phyloP scores from a whole-genome alignment of 768 basidiomycete species.

The Podaxis sp. region DNA sequence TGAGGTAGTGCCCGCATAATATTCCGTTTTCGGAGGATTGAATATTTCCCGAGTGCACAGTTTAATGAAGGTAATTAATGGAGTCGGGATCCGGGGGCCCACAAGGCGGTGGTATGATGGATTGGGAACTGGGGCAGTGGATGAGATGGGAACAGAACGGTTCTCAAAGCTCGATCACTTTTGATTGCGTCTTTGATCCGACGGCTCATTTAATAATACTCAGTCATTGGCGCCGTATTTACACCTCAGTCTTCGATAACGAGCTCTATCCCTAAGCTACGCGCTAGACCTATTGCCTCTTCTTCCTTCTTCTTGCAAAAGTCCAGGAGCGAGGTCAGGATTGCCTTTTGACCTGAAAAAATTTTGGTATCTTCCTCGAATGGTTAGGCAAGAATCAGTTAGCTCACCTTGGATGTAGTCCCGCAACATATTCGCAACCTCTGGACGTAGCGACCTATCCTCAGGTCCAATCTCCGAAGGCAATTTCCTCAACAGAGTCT shows the following conservation, averaged over 20 bases:
- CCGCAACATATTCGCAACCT: slow-evolving; percentile 64
- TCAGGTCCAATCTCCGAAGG: slow-evolving; percentile 33
- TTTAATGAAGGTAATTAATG: neutral
- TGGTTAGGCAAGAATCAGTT: neutral
- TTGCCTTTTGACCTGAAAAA: slow-evolving; percentile 57
- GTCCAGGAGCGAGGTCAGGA: slow-evolving; percentile 50
- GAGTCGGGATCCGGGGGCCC: neutral
- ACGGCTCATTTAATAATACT: neutral
- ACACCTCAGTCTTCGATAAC: slow-evolving; percentile 40
- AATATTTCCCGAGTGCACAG: neutral
- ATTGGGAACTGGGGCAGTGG: slow-evolving; percentile 7
- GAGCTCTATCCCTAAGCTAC: slow-evolving; percentile 52
- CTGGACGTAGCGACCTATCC: slow-evolving; percentile 39
- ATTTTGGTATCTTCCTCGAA: neutral
- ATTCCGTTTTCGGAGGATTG: neutral
- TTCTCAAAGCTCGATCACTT: slow-evolving; percentile 3
- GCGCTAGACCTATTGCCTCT: slow-evolving; percentile 47
- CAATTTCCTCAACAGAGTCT: slow-evolving; percentile 47
- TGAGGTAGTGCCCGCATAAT: slow-evolving; percentile 9
- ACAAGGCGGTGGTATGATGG: slow-evolving; percentile 5
- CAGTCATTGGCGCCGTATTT: neutral
- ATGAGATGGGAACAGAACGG: slow-evolving; percentile 2
- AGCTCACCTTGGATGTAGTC: slow-evolving; percentile 65
- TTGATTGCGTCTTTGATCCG: slow-evolving; percentile 7
- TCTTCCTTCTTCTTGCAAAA: slow-evolving; percentile 49